Conservation (phyloP, 768 basidiomycete species). For the Auricularia sp. region DNA sequence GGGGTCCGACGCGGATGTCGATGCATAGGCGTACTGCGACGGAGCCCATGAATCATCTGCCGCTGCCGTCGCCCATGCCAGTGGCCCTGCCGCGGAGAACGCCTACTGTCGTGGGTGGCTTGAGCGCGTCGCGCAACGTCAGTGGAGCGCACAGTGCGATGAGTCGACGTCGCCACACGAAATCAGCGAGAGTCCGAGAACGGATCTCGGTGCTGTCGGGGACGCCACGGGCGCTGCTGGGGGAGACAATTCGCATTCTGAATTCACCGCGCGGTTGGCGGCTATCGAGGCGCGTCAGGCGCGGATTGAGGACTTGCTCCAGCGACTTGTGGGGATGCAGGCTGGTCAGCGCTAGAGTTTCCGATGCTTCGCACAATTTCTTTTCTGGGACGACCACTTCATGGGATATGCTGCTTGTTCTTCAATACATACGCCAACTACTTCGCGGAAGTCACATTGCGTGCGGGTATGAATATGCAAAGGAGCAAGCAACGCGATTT, state of each 20-base stretch:
- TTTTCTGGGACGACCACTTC: too few species aligned
- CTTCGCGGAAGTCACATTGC: too few species aligned
- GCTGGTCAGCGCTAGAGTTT: background rate
- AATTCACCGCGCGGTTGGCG: slow-evolving; percentile 27
- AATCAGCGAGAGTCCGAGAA: slow-evolving; percentile 5
- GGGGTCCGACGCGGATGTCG: slow-evolving; percentile 29
- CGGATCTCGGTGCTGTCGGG: slow-evolving; percentile 6
- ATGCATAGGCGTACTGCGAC: slow-evolving; percentile 20
- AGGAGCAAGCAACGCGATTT: too few species aligned
- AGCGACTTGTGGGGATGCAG: background rate
- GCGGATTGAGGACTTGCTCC: slow-evolving; percentile 39
- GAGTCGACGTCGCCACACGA: slow-evolving; percentile 9
- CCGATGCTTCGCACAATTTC: too few species aligned
- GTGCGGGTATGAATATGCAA: too few species aligned
- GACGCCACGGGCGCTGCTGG: slow-evolving; percentile 8
- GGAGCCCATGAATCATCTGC: background rate
- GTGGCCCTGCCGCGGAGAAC: background rate
- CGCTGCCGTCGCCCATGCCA: background rate
- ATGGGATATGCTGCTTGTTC: too few species aligned
- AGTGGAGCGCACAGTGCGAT: background rate
- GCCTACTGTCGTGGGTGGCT: background rate
- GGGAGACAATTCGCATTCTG: slow-evolving; percentile 18
- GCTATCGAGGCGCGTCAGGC: slow-evolving; percentile 36
- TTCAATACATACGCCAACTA: too few species aligned
- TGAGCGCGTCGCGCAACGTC: background rate